A percentile compares a stretch with the other conserved stretches of the same genome.
These are phyloP conservation scores for Zygosaccharomyces sapae DNA, from an alignment of 1,139 yeast species.

Conservation along the genomic window DNA sequence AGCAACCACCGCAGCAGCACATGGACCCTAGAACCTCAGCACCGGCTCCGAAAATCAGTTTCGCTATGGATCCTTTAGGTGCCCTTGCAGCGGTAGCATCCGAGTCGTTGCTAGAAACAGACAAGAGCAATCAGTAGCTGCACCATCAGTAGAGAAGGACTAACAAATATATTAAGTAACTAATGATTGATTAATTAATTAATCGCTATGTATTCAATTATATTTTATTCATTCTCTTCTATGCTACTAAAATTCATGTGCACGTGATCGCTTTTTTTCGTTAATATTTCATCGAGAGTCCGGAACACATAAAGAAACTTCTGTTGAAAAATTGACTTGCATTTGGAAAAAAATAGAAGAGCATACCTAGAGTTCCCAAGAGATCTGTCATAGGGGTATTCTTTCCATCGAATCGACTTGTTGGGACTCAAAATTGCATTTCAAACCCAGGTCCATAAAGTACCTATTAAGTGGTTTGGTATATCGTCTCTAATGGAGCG, in stretches of 20 bases:
- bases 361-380: not conserved
- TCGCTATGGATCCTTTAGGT: slow-evolving; percentile 36
- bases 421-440: not conserved
- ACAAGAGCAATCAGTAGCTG: not conserved
- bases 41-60: slow-evolving; percentile 22
- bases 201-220: slow-evolving; percentile 1
- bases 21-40: slow-evolving; percentile 8
- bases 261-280: not conserved
- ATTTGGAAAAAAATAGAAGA: not conserved
- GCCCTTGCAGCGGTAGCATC: slow-evolving; percentile 39
- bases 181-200: too few species aligned
- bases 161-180: too few species aligned
- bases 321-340: slow-evolving; percentile 5
- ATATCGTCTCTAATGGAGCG: slow-evolving; percentile 5
- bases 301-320: not conserved
- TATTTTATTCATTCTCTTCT: not conserved
- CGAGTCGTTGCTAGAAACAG: slow-evolving; percentile 14
- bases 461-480: slow-evolving; percentile 4
- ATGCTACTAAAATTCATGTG: not conserved
- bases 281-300: not conserved
- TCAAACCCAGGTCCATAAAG: not conserved
- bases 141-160: too few species aligned
- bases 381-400: not conserved
- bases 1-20: not conserved
- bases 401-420: not conserved